Conservation (phyloP, 139 green algal genomes). For the Chlorella ohadii region DNA sequence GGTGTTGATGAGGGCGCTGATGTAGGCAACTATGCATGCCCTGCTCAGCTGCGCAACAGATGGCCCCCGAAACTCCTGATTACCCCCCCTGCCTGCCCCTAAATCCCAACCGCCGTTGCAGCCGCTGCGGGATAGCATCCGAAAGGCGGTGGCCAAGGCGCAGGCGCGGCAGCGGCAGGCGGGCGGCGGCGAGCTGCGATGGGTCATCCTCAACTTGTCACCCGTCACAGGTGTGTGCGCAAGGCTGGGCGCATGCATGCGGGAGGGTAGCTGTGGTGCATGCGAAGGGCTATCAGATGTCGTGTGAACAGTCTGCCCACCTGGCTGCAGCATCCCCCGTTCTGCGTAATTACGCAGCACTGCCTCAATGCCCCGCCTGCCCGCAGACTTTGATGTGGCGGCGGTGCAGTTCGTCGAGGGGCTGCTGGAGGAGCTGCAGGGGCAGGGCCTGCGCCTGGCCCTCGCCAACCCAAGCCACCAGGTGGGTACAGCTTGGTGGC, state of each 20-base stretch:
- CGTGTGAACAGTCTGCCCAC: too few species aligned
- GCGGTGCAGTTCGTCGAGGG: slow-evolving; percentile 62
- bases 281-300: too few species aligned
- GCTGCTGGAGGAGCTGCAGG: slow-evolving; percentile 41
- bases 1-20: too few species aligned
- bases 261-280: too few species aligned
- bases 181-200: slow-evolving; percentile 44
- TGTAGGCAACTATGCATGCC: too few species aligned
- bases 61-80: too few species aligned
- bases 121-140: slow-evolving; percentile 39
- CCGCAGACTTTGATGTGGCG: slow-evolving; percentile 80
- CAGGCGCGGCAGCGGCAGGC: not conserved
- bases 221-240: not conserved
- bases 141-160: not conserved
- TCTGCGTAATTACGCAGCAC: too few species aligned
- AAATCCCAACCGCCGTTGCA: slow-evolving; percentile 35
- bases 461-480: slow-evolving; percentile 66
- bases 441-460: slow-evolving; percentile 52
- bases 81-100: too few species aligned
- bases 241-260: too few species aligned
- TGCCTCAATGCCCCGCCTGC: too few species aligned
- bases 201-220: slow-evolving; percentile 85
- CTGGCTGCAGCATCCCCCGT: not conserved
- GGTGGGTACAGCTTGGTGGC: not conserved
- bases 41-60: too few species aligned